Base-by-base conservation (phyloP, 1,139 yeast genomes). In the Hansenula sp. region DNA sequence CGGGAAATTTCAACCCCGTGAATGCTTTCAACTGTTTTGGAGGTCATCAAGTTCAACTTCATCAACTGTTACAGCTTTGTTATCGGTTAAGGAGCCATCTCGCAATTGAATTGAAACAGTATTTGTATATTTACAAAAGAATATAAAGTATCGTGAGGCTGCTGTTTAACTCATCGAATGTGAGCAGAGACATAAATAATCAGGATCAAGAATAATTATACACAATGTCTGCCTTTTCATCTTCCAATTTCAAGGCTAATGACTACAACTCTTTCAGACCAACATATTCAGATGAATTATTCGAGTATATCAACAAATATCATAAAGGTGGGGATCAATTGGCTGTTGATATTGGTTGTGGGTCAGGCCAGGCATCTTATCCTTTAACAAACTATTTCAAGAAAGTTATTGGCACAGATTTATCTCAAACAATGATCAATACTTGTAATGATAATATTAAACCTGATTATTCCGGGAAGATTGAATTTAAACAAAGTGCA, bases 281-380 rank as follows among this genome's bases (percentile, higher is more conserved):
- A 4, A 67, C 70, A 13, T 81, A 80, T 47, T 79, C 81, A 2
- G 47, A 62, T 1, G 58, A 68, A 1, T 71, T 79, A 48, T 77
- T 71, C 49, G 59, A 68, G n/a, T 58, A 63, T 17, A 56, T 80
- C 24, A 38, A 63, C 15, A 38, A 50, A 1, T 71, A 64, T 47
- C 72, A 69, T 45, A 44, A 43, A 11, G 60, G 62, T 21, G 53
- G 48, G 0, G 42, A 43, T 25, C 52, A 65, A 0, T 47, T 68
- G 16, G 79, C 78, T 1, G 61, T 86, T 27, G 96, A 87, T 60
- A 66, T 86, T 33, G 96, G 95, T 0, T 81, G 90, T 59, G 96
- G 96, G 1, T 79, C 96, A 0, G 96, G 96, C 0, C 81, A 81
- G 55, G 91, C 83, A 1, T 72, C 91, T 0, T 66, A 72, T 47